Evolutionary conservation across 2,329 filamentous ascomycete genomes (phyloP).

Genomic region (Diaporthe ilicicola): DNA sequence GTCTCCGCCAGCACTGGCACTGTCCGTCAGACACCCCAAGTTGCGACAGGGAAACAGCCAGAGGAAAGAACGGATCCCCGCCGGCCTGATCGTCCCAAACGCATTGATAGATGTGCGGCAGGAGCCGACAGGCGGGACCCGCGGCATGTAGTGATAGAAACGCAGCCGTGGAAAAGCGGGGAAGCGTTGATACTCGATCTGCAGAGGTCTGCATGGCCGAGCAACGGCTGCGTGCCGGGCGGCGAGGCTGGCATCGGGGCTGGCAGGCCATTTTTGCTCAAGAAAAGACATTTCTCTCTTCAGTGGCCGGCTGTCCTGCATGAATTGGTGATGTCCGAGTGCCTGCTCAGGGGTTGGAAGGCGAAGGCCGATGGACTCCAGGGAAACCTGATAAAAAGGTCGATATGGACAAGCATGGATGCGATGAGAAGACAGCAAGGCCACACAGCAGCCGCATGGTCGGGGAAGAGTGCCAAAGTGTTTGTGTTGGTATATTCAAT

Average conservation of each 20-base stretch:
- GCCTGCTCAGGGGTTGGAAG: background rate
- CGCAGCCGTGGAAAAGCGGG: background rate
- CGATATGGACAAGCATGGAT: background rate
- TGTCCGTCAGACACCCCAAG: background rate
- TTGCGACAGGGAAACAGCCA: background rate
- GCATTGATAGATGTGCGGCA: constrained; percentile 7
- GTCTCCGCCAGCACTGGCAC: background rate
- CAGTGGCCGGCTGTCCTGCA: background rate
- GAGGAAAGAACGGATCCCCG: background rate
- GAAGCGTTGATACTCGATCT: background rate
- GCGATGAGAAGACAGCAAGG: background rate
- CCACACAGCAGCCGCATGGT: background rate
- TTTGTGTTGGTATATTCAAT: background rate
- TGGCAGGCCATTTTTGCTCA: background rate
- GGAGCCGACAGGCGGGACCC: constrained; percentile 13
- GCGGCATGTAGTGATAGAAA: background rate
- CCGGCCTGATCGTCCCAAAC: background rate
- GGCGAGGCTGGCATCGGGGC: background rate
- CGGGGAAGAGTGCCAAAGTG: background rate
- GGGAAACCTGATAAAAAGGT: background rate
- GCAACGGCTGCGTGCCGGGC: constrained; percentile 1
- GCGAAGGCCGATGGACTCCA: background rate
- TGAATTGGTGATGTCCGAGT: background rate
- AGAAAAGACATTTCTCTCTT: background rate
- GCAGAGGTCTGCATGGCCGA: background rate